Conservation (phyloP, 169 alveolate genomes). For the Plasmodium gaboni region DNA sequence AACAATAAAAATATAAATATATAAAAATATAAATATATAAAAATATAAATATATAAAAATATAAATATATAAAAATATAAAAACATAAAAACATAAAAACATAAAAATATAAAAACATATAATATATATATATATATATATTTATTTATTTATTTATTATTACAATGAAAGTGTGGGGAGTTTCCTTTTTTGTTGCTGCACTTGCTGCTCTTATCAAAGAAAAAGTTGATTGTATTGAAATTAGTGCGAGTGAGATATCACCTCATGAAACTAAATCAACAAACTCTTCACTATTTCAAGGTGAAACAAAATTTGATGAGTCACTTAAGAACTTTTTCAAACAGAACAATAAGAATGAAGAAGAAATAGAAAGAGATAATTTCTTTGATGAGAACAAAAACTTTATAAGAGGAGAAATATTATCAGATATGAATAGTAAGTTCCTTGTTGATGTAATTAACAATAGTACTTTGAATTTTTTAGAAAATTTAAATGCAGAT, state of each 20-base stretch:
- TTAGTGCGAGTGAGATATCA: background rate
- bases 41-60: too few species aligned
- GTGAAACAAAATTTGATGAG: conserved; percentile 8
- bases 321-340: conserved; percentile 23
- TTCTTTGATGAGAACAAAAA: conserved; percentile 32
- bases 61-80: too few species aligned
- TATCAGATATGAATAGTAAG: conserved; percentile 32
- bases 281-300: conserved; percentile 2
- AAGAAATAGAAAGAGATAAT: background rate
- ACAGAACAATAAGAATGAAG: background rate
- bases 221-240: background rate
- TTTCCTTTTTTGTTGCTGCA: background rate
- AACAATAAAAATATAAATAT: too few species aligned
- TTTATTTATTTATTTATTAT: too few species aligned
- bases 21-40: too few species aligned
- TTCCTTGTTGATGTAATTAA: conserved; percentile 33
- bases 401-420: conserved; percentile 14
- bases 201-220: background rate
- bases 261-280: background rate
- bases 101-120: too few species aligned
- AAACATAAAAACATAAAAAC: too few species aligned
- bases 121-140: too few species aligned
- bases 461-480: conserved; percentile 22
- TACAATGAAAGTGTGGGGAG: too few species aligned
- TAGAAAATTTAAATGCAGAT: conserved; percentile 16